A percentile compares a stretch with the other conserved stretches of the same genome.
Evolutionary conservation across 2,329 filamentous ascomycete species (phyloP).

Genomic region (Paramyrothecium roridum): DNA sequence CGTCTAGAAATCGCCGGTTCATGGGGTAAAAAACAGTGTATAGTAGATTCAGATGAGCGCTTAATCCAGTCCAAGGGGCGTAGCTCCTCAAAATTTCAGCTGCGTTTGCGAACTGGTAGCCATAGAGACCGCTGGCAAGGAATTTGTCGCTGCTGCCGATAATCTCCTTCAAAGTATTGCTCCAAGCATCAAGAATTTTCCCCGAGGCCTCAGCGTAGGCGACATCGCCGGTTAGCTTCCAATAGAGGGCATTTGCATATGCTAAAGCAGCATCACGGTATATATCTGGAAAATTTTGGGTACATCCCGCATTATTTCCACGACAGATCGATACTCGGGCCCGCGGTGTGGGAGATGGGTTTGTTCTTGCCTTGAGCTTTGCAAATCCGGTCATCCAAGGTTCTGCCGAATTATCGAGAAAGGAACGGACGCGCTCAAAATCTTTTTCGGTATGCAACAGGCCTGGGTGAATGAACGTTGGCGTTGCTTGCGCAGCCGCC

Average conservation of each 20-base stretch:
- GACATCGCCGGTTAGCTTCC: conserved; percentile 33
- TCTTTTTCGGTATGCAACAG: too few species aligned
- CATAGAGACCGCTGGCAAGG: conserved; percentile 39
- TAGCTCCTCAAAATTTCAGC: conserved; percentile 37
- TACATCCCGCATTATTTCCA: neutral
- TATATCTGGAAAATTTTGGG: neutral
- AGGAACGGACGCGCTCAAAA: too few species aligned
- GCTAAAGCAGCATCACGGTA: neutral
- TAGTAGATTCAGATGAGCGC: conserved; percentile 25
- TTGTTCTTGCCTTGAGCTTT: neutral
- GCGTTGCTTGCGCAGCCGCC: too few species aligned
- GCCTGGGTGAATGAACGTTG: too few species aligned
- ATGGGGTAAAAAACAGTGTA: conserved; percentile 30
- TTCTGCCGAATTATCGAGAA: too few species aligned
- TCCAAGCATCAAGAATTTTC: conserved; percentile 35
- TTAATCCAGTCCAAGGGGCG: conserved; percentile 22
- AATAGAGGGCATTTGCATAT: conserved; percentile 26
- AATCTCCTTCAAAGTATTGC: conserved; percentile 25
- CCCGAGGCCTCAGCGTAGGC: conserved; percentile 32
- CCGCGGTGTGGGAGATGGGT: neutral
- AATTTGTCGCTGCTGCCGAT: conserved; percentile 30
- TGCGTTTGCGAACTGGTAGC: conserved; percentile 44
- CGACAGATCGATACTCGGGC: neutral
- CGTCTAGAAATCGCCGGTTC: conserved; percentile 32
- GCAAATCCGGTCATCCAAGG: too few species aligned